These are phyloP conservation scores for Typha latifolia DNA, from an alignment of 176 grass and related monocot genomes.

Conservation along the genomic window DNA sequence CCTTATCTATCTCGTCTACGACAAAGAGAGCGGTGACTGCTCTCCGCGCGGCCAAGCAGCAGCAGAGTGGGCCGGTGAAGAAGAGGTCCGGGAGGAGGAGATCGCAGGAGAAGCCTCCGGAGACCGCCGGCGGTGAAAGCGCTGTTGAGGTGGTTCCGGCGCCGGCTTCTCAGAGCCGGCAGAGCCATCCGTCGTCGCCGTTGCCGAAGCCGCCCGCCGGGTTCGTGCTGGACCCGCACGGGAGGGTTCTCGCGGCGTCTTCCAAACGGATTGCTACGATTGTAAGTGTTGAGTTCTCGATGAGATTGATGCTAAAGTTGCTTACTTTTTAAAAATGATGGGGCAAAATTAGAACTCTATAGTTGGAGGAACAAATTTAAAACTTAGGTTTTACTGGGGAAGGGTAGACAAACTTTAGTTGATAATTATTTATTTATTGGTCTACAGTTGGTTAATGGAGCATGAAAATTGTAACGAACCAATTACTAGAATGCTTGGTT, in stretches of 20 bases:
- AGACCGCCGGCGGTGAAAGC: slow-evolving; percentile 8
- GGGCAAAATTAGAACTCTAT: not conserved
- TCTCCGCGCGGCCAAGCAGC: not conserved
- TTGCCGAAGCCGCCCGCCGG: slow-evolving; percentile 85
- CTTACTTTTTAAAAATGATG: not conserved
- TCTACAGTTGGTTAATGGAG: too few species aligned
- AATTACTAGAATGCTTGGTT: too few species aligned
- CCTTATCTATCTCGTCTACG: not conserved
- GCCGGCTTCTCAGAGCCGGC: slow-evolving; percentile 18
- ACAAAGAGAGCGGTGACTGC: not conserved
- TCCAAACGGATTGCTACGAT: slow-evolving; percentile 70
- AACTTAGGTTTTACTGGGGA: not conserved
- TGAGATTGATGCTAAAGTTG: not conserved
- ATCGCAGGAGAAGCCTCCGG: slow-evolving; percentile 7
- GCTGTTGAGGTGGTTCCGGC: slow-evolving; percentile 13
- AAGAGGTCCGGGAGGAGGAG: slow-evolving; percentile 23
- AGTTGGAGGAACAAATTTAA: not conserved
- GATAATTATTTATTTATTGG: too few species aligned
- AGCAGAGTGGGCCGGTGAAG: slow-evolving; percentile 14
- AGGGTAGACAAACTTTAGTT: too few species aligned
- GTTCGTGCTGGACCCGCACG: slow-evolving; percentile 68
- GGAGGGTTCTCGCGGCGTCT: slow-evolving; percentile 62
- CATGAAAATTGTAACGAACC: too few species aligned
- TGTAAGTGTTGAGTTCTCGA: slow-evolving; percentile 21
- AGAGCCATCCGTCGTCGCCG: slow-evolving; percentile 25